These are phyloP conservation scores for Fomitiporia mediterranea DNA, from an alignment of 1,284 basidiomycete genomes.

Conservation along the genomic window DNA sequence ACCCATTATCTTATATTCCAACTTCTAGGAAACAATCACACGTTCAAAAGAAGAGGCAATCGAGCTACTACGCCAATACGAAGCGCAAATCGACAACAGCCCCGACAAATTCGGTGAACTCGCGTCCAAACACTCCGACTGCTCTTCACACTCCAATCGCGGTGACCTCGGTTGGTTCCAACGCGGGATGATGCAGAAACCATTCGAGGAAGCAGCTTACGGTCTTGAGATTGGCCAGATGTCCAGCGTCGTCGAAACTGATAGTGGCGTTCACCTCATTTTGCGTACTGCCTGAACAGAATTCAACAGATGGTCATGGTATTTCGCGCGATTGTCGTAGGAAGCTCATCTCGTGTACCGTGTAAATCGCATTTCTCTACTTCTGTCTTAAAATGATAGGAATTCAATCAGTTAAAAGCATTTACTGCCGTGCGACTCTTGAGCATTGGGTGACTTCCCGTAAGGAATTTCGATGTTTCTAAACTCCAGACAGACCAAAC, in stretches of 20 bases:
- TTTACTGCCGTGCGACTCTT: too few relatives aligned
- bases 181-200: constrained; percentile 93
- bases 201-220: constrained; percentile 92
- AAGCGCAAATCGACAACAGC: constrained; percentile 55
- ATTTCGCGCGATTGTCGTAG: too few relatives aligned
- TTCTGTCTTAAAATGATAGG: too few relatives aligned
- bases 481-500: too few relatives aligned
- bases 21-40: constrained; percentile 69
- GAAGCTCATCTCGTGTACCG: too few relatives aligned
- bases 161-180: constrained; percentile 90
- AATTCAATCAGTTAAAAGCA: too few relatives aligned
- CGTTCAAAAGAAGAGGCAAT: constrained; percentile 90
- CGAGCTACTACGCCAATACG: constrained; percentile 62
- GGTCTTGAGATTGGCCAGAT: constrained; percentile 78
- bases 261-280: constrained; percentile 96
- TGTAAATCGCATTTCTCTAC: too few relatives aligned
- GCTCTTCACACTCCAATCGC: constrained; percentile 73
- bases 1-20: too few relatives aligned
- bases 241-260: constrained; percentile 84
- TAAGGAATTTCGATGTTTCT: too few relatives aligned
- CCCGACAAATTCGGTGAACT: constrained; percentile 70
- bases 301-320: too few relatives aligned
- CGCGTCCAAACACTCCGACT: constrained; percentile 77
- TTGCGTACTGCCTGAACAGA: constrained; percentile 71
- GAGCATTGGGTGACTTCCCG: too few relatives aligned